Conservation (phyloP, 768 basidiomycete genomes). For the Hortiboletus campestris region DNA sequence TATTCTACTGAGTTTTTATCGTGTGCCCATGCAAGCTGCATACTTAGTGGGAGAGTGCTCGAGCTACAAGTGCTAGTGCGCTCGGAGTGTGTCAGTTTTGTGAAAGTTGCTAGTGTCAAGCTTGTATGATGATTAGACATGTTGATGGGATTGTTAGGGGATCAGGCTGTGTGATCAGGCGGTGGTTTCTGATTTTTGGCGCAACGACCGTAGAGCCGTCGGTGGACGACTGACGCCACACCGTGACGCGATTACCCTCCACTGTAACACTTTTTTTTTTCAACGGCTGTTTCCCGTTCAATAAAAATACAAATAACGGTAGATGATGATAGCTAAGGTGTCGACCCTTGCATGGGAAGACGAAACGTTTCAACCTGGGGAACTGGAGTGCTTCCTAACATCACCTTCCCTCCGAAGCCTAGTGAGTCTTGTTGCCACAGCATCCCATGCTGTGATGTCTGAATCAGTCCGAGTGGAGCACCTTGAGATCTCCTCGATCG, state of each 20-base stretch:
- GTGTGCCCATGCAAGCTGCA: background rate
- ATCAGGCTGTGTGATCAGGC: background rate
- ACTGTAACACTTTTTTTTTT: no score
- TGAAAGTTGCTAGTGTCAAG: background rate
- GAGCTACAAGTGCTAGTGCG: no score
- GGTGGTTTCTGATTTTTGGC: no score
- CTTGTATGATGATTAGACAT: background rate
- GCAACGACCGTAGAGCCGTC: background rate
- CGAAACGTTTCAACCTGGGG: background rate
- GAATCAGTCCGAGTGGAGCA: background rate
- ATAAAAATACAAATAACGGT: background rate
- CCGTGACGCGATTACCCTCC: no score
- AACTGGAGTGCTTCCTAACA: background rate
- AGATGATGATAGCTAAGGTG: no score
- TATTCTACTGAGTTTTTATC: background rate
- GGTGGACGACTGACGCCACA: background rate
- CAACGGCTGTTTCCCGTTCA: background rate
- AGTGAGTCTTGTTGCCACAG: conserved; percentile 6
- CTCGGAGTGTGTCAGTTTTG: no score
- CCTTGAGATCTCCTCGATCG: background rate
- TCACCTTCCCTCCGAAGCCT: background rate
- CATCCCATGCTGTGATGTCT: background rate
- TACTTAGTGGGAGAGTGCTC: background rate
- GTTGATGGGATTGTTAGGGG: background rate
- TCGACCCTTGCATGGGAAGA: background rate